Percentiles rank a stretch among this genome's conserved stretches.
phyloP scores from a whole-genome alignment of 306 rosid species.

The Arachis stenosperma region DNA sequence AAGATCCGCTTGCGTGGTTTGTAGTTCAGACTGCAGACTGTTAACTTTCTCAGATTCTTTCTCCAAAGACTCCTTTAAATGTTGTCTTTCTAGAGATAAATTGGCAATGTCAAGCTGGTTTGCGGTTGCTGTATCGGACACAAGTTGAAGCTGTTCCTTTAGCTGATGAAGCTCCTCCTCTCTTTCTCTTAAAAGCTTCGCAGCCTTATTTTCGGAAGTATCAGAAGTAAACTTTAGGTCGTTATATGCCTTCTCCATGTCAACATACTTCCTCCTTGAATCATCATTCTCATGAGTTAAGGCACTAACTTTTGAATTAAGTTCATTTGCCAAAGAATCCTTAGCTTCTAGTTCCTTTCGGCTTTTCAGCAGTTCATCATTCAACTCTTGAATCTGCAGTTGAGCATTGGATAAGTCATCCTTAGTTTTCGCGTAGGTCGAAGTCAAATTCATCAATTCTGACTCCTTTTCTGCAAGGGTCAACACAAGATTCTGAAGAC shows the following conservation, averaged over 20 bases:
- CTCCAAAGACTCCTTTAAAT: constrained; percentile 55
- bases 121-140: constrained; percentile 46
- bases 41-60: constrained; percentile 51
- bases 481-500: constrained; percentile 59
- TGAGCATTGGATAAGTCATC: constrained; percentile 53
- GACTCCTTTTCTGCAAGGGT: constrained; percentile 70
- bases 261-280: constrained; percentile 51
- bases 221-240: constrained; percentile 59
- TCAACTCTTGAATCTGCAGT: constrained; percentile 63
- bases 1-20: constrained; percentile 53
- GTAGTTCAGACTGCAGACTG: constrained; percentile 61
- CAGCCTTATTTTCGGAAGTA: constrained; percentile 60
- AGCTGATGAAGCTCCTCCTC: constrained; percentile 61
- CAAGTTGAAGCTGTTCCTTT: constrained; percentile 58
- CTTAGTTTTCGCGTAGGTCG: constrained; percentile 52
- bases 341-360: constrained; percentile 60
- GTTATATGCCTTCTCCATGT: constrained; percentile 51
- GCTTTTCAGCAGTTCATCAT: constrained; percentile 56
- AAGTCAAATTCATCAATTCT: constrained; percentile 62
- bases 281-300: constrained; percentile 55
- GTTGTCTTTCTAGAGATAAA: constrained; percentile 62
- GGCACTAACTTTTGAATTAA: constrained; percentile 54
- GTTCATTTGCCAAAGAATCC: constrained; percentile 54
- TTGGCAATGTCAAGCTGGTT: constrained; percentile 48
- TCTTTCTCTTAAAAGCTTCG: constrained; percentile 62